Conservation (phyloP, 148 eudicot genomes). For the Salicornia ramosissima region DNA sequence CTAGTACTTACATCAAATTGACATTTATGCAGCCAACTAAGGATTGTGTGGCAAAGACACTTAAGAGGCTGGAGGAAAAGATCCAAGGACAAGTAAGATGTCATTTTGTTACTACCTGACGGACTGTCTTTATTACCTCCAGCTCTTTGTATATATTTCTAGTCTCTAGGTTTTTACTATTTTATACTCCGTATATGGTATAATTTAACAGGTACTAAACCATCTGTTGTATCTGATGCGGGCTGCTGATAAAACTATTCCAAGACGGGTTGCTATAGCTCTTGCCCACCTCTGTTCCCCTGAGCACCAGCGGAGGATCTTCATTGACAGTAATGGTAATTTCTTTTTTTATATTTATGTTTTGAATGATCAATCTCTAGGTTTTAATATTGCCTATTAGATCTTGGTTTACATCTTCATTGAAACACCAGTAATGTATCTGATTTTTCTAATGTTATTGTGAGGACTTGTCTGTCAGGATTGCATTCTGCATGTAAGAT, state of each 20-base stretch:
- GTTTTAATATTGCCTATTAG: slow-evolving; percentile 2
- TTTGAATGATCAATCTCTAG: background rate
- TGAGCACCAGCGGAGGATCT: slow-evolving; percentile 61
- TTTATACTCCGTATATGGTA: no score
- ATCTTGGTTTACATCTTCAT: no score
- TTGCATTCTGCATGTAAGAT: no score
- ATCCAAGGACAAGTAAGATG: slow-evolving; percentile 82
- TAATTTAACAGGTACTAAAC: slow-evolving; percentile 73
- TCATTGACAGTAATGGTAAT: slow-evolving; percentile 61
- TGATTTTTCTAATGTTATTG: no score
- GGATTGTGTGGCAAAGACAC: slow-evolving; percentile 81
- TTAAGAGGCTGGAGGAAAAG: slow-evolving; percentile 91
- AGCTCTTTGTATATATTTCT: no score
- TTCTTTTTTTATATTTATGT: background rate
- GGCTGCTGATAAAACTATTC: slow-evolving; percentile 53
- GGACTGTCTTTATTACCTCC: slow-evolving; percentile 1
- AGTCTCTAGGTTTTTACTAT: background rate
- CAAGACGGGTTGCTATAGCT: slow-evolving; percentile 74
- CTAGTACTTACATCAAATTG: no score
- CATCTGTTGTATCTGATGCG: slow-evolving; percentile 78
- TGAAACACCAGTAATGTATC: no score
- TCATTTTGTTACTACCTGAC: no score
- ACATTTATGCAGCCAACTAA: slow-evolving; percentile 93
- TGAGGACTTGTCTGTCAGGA: no score
- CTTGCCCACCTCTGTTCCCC: slow-evolving; percentile 94